These are phyloP conservation scores for Mycena sp. DNA, from an alignment of 1,284 basidiomycete species.

Conservation along the genomic window DNA sequence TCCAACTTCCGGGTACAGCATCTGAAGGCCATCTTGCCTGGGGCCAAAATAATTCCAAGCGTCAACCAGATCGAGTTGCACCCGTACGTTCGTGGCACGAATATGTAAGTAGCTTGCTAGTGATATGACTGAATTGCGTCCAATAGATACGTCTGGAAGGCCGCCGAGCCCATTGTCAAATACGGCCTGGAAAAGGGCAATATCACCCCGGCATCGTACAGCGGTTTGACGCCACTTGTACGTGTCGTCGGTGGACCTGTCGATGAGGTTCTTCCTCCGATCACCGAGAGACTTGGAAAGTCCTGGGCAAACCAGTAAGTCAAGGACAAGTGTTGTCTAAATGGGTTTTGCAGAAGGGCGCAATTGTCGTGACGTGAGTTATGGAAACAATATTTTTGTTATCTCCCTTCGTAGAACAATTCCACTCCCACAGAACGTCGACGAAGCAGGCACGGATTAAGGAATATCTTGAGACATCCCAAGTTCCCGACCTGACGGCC, in stretches of 20 bases:
- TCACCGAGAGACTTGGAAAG: slow-evolving; percentile 58
- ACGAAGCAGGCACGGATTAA: slow-evolving; percentile 72
- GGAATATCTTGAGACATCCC: slow-evolving; percentile 69
- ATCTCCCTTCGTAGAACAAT: slow-evolving; percentile 12
- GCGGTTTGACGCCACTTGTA: slow-evolving; percentile 67
- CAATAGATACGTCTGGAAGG: slow-evolving; percentile 66
- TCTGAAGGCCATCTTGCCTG: slow-evolving; percentile 68
- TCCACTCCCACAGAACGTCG: slow-evolving; percentile 75
- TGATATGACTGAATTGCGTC: not conserved
- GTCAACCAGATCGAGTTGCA: slow-evolving; percentile 91
- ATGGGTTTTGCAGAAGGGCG: slow-evolving; percentile 67
- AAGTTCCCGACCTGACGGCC: slow-evolving; percentile 63
- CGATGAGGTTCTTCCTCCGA: slow-evolving; percentile 51
- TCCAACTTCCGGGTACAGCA: slow-evolving; percentile 82
- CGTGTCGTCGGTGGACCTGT: slow-evolving; percentile 56
- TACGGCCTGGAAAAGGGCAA: slow-evolving; percentile 71
- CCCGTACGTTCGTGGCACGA: slow-evolving; percentile 46
- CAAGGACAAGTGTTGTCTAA: slow-evolving; percentile 65
- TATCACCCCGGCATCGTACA: slow-evolving; percentile 69
- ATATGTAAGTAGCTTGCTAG: slow-evolving; percentile 61
- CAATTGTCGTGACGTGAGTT: slow-evolving; percentile 76
- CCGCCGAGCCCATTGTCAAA: slow-evolving; percentile 61
- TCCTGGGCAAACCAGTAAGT: slow-evolving; percentile 57
- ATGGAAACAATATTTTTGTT: slow-evolving; percentile 7
- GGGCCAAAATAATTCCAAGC: slow-evolving; percentile 68